Percentiles rank a stretch among this genome's conserved stretches.
Conservation (phyloP, 768 basidiomycete genomes). For the Fomitopsis pulvina region DNA sequence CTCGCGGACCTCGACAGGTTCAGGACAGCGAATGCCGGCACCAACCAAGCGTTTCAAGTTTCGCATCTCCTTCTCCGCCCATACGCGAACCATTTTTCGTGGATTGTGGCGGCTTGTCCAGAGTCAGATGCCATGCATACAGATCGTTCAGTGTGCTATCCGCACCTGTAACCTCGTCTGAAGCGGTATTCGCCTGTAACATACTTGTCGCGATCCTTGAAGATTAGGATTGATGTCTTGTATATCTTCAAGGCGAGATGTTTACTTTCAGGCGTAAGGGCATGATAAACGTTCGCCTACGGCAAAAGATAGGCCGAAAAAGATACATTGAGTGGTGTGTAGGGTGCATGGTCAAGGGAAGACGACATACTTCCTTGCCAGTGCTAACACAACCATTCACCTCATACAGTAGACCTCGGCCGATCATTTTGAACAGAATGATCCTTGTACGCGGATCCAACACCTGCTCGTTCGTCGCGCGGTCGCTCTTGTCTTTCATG, state of each 20-base stretch:
- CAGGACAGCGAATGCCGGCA: slow-evolving; percentile 84
- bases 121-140: not conserved
- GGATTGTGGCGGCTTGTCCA: slow-evolving; percentile 66
- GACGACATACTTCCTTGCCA: slow-evolving; percentile 79
- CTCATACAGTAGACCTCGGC: slow-evolving; percentile 78
- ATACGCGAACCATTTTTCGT: slow-evolving; percentile 95
- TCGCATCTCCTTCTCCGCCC: slow-evolving; percentile 99
- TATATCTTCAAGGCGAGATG: slow-evolving; percentile 96
- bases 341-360: not conserved
- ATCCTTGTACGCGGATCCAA: slow-evolving; percentile 92
- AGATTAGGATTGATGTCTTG: slow-evolving; percentile 95
- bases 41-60: slow-evolving; percentile 80
- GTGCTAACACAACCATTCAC: slow-evolving; percentile 97
- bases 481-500: slow-evolving; percentile 91
- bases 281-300: slow-evolving; percentile 97
- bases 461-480: slow-evolving; percentile 96
- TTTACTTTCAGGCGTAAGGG: slow-evolving; percentile 41
- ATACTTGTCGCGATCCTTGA: slow-evolving; percentile 97
- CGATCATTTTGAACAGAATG: slow-evolving; percentile 95
- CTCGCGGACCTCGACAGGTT: slow-evolving; percentile 88
- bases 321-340: not conserved
- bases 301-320: not conserved
- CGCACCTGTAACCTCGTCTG: slow-evolving; percentile 68
- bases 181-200: slow-evolving; percentile 97
- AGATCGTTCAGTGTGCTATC: slow-evolving; percentile 11